Evolutionary conservation across 352 stramenopile species (phyloP).

Genomic region (Pythium sp.): DNA sequence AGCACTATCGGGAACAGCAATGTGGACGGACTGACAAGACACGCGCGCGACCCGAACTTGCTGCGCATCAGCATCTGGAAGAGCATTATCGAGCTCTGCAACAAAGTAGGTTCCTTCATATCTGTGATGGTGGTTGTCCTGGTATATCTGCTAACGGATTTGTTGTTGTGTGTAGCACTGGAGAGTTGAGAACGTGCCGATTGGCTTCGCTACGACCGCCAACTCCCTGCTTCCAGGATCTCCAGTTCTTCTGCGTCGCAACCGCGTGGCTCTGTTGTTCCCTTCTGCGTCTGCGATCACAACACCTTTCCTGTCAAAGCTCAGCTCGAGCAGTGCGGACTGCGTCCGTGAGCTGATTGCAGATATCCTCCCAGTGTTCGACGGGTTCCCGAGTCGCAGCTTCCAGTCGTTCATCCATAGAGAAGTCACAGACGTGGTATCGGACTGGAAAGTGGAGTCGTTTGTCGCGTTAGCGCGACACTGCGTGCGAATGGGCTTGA

Average conservation of each 20-base stretch:
- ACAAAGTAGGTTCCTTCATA: constrained; percentile 26
- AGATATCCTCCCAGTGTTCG: constrained; percentile 64
- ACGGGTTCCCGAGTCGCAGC: constrained; percentile 54
- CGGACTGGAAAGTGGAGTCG: constrained; percentile 67
- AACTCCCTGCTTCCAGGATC: constrained; percentile 49
- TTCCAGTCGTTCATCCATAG: constrained; percentile 63
- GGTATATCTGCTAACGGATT: no score
- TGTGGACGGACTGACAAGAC: constrained; percentile 18
- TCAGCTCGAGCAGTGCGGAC: constrained; percentile 27
- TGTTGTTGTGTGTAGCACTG: constrained; percentile 33
- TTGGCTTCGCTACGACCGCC: constrained; percentile 54
- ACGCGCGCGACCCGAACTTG: constrained; percentile 23
- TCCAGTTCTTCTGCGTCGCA: constrained; percentile 63
- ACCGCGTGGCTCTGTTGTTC: constrained; percentile 66
- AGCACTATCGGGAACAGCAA: constrained; percentile 16
- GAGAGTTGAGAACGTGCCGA: constrained; percentile 61
- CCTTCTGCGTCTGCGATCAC: constrained; percentile 52
- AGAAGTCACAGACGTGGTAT: constrained; percentile 51
- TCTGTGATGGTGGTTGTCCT: no score
- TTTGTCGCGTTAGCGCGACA: constrained; percentile 63
- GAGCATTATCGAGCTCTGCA: constrained; percentile 61
- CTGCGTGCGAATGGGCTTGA: constrained; percentile 49
- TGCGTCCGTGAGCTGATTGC: constrained; percentile 45
- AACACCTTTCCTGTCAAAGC: constrained; percentile 42
- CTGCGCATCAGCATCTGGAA: constrained; percentile 62